Conservation (phyloP, 768 basidiomycete species). For the Termitomyces sp. region DNA sequence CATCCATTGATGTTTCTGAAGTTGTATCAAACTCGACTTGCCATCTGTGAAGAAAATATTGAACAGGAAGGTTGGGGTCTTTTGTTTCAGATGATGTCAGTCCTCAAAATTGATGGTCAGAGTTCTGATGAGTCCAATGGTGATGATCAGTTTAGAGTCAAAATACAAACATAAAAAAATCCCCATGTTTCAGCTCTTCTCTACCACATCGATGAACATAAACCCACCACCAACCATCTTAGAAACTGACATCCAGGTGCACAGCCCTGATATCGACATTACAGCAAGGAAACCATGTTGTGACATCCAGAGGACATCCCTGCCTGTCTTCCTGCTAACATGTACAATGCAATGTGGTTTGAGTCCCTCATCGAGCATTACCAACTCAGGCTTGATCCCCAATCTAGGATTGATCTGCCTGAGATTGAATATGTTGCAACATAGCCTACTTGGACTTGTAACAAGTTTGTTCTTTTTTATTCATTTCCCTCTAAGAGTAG, state of each 20-base stretch:
- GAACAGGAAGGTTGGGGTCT: too few relatives aligned
- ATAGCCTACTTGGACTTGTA: too few relatives aligned
- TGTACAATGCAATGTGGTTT: not conserved
- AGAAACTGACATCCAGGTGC: not conserved
- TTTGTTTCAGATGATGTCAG: too few relatives aligned
- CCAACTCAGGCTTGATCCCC: not conserved
- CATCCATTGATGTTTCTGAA: too few relatives aligned
- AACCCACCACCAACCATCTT: not conserved
- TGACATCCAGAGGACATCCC: not conserved
- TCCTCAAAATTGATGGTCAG: too few relatives aligned
- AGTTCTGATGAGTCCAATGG: not conserved
- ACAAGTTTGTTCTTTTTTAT: too few relatives aligned
- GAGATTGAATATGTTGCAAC: not conserved
- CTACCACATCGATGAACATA: not conserved
- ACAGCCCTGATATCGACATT: not conserved
- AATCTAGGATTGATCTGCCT: not conserved
- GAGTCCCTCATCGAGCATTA: not conserved
- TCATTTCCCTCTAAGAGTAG: too few relatives aligned
- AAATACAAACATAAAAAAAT: too few relatives aligned
- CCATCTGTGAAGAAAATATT: too few relatives aligned
- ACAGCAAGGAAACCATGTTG: not conserved
- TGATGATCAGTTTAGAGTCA: not conserved
- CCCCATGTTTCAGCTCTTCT: too few relatives aligned
- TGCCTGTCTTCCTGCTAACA: not conserved
- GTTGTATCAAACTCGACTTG: too few relatives aligned